A percentile compares a stretch with the other conserved stretches of the same genome.
Evolutionary conservation across 352 stramenopile genomes (phyloP).

Genomic region (Pseudoperonospora humuli): DNA sequence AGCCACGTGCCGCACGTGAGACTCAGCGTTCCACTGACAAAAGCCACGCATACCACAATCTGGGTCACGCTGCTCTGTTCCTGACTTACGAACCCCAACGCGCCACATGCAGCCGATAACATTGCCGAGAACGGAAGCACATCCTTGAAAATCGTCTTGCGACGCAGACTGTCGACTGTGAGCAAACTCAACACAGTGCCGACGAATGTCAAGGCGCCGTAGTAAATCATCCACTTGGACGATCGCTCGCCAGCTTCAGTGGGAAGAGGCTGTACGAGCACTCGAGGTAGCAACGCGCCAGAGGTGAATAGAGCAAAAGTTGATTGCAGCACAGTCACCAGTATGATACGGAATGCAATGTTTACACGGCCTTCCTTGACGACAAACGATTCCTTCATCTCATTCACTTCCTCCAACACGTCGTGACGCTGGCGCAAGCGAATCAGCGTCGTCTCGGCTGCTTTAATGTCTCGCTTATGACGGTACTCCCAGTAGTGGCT

Average conservation of each 20-base stretch:
- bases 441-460: constrained; percentile 51
- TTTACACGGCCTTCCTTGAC: constrained; percentile 58
- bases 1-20: constrained; percentile 80
- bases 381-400: constrained; percentile 59
- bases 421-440: constrained; percentile 78
- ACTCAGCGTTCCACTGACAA: constrained; percentile 51
- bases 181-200: constrained; percentile 61
- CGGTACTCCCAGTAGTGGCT: constrained; percentile 76
- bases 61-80: constrained; percentile 41
- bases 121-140: constrained; percentile 61
- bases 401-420: constrained; percentile 64
- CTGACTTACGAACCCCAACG: constrained; percentile 38
- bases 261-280: constrained; percentile 44
- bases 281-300: constrained; percentile 52
- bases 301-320: constrained; percentile 68
- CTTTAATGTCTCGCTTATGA: constrained; percentile 50
- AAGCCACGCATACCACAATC: constrained; percentile 70
- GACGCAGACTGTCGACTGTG: constrained; percentile 76
- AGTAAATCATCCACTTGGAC: constrained; percentile 75
- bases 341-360: constrained; percentile 54
- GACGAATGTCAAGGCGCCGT: constrained; percentile 65
- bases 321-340: constrained; percentile 56
- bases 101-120: constrained; percentile 53
- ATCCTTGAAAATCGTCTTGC: constrained; percentile 86
- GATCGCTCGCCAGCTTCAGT: constrained; percentile 43